Base-by-base conservation (phyloP, 2,329 filamentous ascomycete species). In the Trichoderma aggressivum region DNA sequence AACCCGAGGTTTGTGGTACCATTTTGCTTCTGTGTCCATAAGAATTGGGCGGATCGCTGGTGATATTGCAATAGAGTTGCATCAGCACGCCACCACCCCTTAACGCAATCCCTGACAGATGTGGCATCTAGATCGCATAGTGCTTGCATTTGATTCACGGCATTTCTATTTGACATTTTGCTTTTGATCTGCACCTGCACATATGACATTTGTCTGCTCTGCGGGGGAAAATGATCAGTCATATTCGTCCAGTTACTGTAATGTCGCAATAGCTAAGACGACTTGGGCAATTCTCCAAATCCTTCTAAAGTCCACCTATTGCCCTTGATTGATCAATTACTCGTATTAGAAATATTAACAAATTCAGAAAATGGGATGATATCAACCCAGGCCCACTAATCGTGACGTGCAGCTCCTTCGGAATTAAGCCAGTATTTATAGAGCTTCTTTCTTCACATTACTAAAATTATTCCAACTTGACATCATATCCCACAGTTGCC, bases 71-170 rank as follows among this genome's bases (percentile, higher is more conserved):
- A 70, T 70, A 59, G 34, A 39, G n/a, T 50, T 58, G 50, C 68
- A 70, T 64, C 50, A 70, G 39, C 47, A 58, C 68, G 68, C 30
- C 68, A 70, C 59, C 68, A 58, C 59, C 60, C 67, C 47, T 28
- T 47, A 43, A 11, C 24, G 43, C 16, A 36, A 32, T 34, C 55
- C 53, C 26, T n/a, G 28, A 21, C 56, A 14, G 47, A 24, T 60
- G 3, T 14, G 26, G 21, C 21, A 59, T 26, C 28, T 26, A 11
- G 16, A 47, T 47, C 36, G 8, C 14, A 28, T n/a, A 34, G 10
- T 7, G n/a, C 12, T 47, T n/a, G 39, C 36, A 59, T 5, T 6
- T 32, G 7, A 39, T 1, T 32, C 36, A 32, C 34, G 24, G 24
- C 24, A 32, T 21, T 47, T 28, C 18, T 8, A 18, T 32, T 39